Evolutionary conservation across 306 rosid genomes (phyloP).

Genomic region (Dryas alaskensis): DNA sequence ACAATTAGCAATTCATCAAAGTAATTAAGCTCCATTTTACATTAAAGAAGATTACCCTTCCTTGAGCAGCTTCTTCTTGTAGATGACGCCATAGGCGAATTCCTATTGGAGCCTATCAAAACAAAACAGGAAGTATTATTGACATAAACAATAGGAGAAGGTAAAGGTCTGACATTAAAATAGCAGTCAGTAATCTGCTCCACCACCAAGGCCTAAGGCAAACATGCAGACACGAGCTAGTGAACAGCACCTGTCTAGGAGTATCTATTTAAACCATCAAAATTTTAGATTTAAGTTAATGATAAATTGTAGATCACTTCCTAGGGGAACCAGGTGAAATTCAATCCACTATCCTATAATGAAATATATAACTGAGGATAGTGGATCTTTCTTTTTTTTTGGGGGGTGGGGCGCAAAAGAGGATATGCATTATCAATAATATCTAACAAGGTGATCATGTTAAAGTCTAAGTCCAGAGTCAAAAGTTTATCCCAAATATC

Average conservation of each 20-base stretch:
- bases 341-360: not conserved
- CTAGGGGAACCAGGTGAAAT: not conserved
- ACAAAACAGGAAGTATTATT: slow-evolving; percentile 21
- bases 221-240: slow-evolving; percentile 11
- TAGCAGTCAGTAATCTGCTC: slow-evolving; percentile 1
- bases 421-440: slow-evolving; percentile 4
- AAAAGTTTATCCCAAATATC: not conserved
- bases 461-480: slow-evolving; percentile 5
- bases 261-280: not conserved
- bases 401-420: not conserved
- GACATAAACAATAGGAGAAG: slow-evolving; percentile 12
- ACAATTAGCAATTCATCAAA: slow-evolving; percentile 23
- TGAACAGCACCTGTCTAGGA: not conserved
- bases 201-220: slow-evolving; percentile 8
- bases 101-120: slow-evolving; percentile 78
- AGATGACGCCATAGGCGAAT: slow-evolving; percentile 60
- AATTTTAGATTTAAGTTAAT: not conserved
- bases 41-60: slow-evolving; percentile 54
- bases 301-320: not conserved
- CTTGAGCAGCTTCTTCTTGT: slow-evolving; percentile 63
- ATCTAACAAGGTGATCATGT: slow-evolving; percentile 19
- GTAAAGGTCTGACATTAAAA: not conserved
- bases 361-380: not conserved
- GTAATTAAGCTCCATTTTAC: slow-evolving; percentile 13
- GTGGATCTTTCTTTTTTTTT: not conserved